Conservation (phyloP, 805 yeast species). For the Teunomyces panamensis region DNA sequence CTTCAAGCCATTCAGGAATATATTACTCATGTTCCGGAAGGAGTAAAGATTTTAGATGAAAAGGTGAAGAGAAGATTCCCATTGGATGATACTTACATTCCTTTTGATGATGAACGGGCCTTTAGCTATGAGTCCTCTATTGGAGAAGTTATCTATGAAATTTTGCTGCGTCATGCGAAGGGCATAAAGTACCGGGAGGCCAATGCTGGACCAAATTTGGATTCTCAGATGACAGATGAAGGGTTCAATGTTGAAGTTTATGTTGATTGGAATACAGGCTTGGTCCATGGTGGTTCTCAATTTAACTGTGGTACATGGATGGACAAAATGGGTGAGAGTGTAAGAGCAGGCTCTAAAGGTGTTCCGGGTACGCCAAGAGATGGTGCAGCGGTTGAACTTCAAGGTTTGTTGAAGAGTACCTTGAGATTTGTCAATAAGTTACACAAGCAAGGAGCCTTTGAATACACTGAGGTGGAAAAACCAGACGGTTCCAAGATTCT, state of each 20-base stretch:
- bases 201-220: conserved; percentile 86
- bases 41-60: conserved; percentile 62
- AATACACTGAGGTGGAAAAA: conserved; percentile 53
- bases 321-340: conserved; percentile 99
- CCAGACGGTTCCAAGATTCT: conserved; percentile 56
- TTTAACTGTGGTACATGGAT: conserved; percentile 98
- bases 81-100: conserved; percentile 74
- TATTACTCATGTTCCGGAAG: conserved; percentile 63
- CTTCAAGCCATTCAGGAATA: conserved; percentile 87
- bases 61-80: conserved; percentile 84
- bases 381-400: conserved; percentile 93
- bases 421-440: conserved; percentile 74
- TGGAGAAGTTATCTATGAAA: conserved; percentile 77
- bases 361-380: conserved; percentile 96
- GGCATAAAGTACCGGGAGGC: conserved; percentile 91
- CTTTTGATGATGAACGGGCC: conserved; percentile 68
- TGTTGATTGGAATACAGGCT: conserved; percentile 88
- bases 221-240: conserved; percentile 86
- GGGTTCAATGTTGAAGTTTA: conserved; percentile 82
- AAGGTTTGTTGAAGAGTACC: conserved; percentile 81
- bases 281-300: conserved; percentile 88
- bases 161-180: conserved; percentile 80
- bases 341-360: conserved; percentile 79
- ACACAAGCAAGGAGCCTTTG: conserved; percentile 52
- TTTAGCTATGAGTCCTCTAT: conserved; percentile 68